Base-by-base conservation (phyloP, 768 basidiomycete species). In the Boletus pseudo-olivaceus region DNA sequence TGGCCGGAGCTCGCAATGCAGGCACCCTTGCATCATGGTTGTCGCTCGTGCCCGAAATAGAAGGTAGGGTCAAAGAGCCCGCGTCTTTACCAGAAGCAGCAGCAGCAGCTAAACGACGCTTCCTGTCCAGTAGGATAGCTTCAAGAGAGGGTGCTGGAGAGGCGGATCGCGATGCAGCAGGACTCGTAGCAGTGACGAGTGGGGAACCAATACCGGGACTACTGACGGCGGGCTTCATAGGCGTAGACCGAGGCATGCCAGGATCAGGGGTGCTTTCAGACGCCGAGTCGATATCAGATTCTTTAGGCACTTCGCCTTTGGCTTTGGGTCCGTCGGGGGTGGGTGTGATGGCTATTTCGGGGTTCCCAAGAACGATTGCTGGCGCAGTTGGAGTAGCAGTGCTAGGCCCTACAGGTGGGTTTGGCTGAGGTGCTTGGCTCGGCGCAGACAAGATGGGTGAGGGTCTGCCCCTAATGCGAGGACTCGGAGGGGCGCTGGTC, bases 101-200 rank as follows among this genome's bases (percentile, higher is more conserved):
- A 3, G 67, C 66, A 1, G 64, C 65, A 12, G 55, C 64, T 29
- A 78, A 54, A 45, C 87, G 79, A 40, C 86, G 80, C 58, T 80
- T 87, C 62, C 87, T 80, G 50, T 87, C 84, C 49, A 86, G 65
- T 40, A 88, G 63, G 41, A 88, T 76, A 1, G 85, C 85, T 63
- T 88, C 88, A 15, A 88, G 74, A 33, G 84, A 78, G 10, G 81
- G 77, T 5, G 76, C 74, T n/a, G 82, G 81, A 7, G 81, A 78
- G 7, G 70, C 59, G 55, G 73, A 72, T 11, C 75, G 72, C 9
- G 76, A 68, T 2, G 49, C 26, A 15, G 57, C 42, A 17, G 61
- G 46, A 15, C 37, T 59, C 33, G 47, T 38, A 20, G 67, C 47
- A 54, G 38, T 42, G 34, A 63, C 52, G 15, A 59, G 45, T 38